Conservation (phyloP, 805 yeast genomes). For the Teunomyces stri region DNA sequence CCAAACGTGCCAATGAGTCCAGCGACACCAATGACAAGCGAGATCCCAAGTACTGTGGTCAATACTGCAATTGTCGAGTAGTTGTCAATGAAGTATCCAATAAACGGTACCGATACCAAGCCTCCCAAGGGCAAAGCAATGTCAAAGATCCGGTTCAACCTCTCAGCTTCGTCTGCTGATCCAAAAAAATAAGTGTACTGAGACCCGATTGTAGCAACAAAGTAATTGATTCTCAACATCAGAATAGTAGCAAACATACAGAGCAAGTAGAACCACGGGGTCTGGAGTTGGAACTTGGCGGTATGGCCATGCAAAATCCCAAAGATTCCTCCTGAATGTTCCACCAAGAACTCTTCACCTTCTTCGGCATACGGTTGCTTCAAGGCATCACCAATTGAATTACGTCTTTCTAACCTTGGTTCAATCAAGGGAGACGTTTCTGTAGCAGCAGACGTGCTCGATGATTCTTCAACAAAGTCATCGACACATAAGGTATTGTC, state of each 20-base stretch:
- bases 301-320: slow-evolving; percentile 56
- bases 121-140: slow-evolving; percentile 58
- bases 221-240: slow-evolving; percentile 57
- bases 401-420: slow-evolving; percentile 34
- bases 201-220: slow-evolving; percentile 57
- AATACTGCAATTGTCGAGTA: slow-evolving; percentile 48
- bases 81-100: slow-evolving; percentile 50
- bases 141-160: slow-evolving; percentile 48
- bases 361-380: slow-evolving; percentile 53
- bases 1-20: slow-evolving; percentile 44
- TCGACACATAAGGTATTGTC: slow-evolving; percentile 9
- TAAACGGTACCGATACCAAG: slow-evolving; percentile 51
- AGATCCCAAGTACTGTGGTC: slow-evolving; percentile 35
- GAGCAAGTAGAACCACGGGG: slow-evolving; percentile 53
- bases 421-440: slow-evolving; percentile 3
- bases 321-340: slow-evolving; percentile 45
- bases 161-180: slow-evolving; percentile 35
- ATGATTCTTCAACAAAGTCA: slow-evolving; percentile 18
- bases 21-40: slow-evolving; percentile 46
- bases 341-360: slow-evolving; percentile 38
- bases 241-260: slow-evolving; percentile 51
- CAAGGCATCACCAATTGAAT: slow-evolving; percentile 56
- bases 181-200: slow-evolving; percentile 49
- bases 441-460: not conserved
- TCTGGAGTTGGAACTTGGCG: slow-evolving; percentile 46